Evolutionary conservation across 768 basidiomycete genomes (phyloP).

Genomic region (Termitomyces eurrhizus): DNA sequence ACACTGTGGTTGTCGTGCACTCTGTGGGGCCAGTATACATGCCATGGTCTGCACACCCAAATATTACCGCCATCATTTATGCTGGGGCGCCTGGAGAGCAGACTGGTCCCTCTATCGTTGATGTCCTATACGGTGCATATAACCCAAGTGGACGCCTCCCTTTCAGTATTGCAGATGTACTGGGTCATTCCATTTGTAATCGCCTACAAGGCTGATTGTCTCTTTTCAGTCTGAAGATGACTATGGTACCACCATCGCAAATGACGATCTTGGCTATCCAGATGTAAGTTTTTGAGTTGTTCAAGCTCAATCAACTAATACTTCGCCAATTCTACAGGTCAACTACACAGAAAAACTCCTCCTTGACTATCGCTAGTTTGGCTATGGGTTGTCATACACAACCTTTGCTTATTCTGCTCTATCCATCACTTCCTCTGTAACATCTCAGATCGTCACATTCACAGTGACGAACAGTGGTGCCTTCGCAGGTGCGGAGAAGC

Average conservation of each 20-base stretch:
- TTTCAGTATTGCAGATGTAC: conserved; percentile 69
- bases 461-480: conserved; percentile 44
- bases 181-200: background rate
- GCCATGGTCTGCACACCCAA: conserved; percentile 72
- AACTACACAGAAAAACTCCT: conserved; percentile 63
- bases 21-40: conserved; percentile 75
- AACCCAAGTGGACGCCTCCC: conserved; percentile 76
- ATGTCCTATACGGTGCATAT: conserved; percentile 71
- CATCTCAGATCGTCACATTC: conserved; percentile 37
- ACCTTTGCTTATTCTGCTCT: conserved; percentile 61
- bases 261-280: conserved; percentile 28
- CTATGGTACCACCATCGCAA: conserved; percentile 42
- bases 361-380: conserved; percentile 71
- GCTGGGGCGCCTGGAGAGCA: conserved; percentile 67
- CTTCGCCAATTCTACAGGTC: conserved; percentile 32
- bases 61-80: conserved; percentile 60
- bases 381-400: conserved; percentile 74
- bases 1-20: conserved; percentile 79
- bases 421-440: conserved; percentile 29
- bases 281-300: conserved; percentile 1
- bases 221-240: conserved; percentile 29
- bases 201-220: background rate
- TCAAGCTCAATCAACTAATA: background rate
- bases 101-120: conserved; percentile 71
- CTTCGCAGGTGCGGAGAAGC: conserved; percentile 48